Conservation (phyloP, 495 filamentous ascomycete species). For the Sabuloglossum arenarium region DNA sequence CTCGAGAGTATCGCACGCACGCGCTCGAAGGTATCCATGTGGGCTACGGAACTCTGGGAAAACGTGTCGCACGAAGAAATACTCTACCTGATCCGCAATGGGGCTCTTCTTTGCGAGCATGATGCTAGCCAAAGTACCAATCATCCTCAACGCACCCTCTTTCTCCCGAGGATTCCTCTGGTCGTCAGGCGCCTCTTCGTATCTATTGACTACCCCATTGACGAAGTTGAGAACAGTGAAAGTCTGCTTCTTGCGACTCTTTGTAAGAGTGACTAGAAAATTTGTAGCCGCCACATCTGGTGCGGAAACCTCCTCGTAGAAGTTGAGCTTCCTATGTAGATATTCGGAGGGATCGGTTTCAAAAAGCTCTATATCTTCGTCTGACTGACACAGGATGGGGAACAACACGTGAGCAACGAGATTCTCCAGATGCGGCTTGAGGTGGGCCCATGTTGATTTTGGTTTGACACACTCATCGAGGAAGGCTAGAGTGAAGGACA, state of each 20-base stretch:
- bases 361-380: conserved; percentile 87
- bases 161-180: conserved; percentile 87
- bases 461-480: conserved; percentile 95
- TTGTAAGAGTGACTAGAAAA: conserved; percentile 85
- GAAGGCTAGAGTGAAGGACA: conserved; percentile 81
- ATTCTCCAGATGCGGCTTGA: conserved; percentile 82
- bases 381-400: conserved; percentile 78
- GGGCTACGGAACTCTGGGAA: conserved; percentile 93
- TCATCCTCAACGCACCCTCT: conserved; percentile 93
- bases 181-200: conserved; percentile 61
- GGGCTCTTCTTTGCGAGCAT: conserved; percentile 96
- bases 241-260: conserved; percentile 84
- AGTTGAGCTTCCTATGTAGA: conserved; percentile 89
- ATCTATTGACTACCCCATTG: conserved; percentile 78
- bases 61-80: conserved; percentile 93
- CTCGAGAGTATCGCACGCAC: conserved; percentile 90
- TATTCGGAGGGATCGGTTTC: conserved; percentile 88
- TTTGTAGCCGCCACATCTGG: conserved; percentile 95
- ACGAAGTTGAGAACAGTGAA: conserved; percentile 86
- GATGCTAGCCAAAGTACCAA: conserved; percentile 80
- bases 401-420: conserved; percentile 87
- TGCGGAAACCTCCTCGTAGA: conserved; percentile 89
- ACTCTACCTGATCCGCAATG: conserved; percentile 95
- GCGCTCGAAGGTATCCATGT: conserved; percentile 82
- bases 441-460: conserved; percentile 83